These are phyloP conservation scores for Striga asiatica DNA, from an alignment of 257 asterid species.

Conservation along the genomic window DNA sequence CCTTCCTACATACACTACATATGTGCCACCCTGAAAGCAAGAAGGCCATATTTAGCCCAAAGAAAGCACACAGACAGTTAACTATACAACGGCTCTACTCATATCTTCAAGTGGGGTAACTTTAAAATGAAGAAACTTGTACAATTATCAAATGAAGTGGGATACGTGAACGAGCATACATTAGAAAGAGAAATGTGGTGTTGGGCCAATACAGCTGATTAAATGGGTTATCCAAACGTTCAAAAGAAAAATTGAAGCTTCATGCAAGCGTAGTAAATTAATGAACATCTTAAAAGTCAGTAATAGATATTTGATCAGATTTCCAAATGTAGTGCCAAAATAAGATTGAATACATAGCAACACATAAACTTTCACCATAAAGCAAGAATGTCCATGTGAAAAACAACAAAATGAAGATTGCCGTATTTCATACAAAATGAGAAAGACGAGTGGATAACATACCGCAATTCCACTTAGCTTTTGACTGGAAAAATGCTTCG, in stretches of 20 bases:
- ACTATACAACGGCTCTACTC: neutral
- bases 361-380: neutral
- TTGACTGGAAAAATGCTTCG: constrained; percentile 66
- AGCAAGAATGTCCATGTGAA: neutral
- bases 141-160: neutral
- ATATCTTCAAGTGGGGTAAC: neutral
- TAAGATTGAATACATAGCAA: neutral
- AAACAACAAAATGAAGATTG: neutral
- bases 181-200: neutral
- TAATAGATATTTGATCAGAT: neutral
- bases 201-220: neutral
- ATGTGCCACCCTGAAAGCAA: constrained; percentile 95
- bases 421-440: neutral
- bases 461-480: constrained; percentile 78
- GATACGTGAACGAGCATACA: neutral
- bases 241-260: neutral
- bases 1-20: constrained; percentile 74
- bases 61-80: constrained; percentile 9
- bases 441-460: constrained; percentile 18
- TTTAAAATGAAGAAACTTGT: neutral
- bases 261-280: neutral
- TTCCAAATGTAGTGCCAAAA: neutral
- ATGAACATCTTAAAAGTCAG: constrained; percentile 1
- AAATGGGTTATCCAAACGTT: neutral
- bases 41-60: neutral